Base-by-base conservation (phyloP, 495 filamentous ascomycete genomes). In the Aspergillus wentii region DNA sequence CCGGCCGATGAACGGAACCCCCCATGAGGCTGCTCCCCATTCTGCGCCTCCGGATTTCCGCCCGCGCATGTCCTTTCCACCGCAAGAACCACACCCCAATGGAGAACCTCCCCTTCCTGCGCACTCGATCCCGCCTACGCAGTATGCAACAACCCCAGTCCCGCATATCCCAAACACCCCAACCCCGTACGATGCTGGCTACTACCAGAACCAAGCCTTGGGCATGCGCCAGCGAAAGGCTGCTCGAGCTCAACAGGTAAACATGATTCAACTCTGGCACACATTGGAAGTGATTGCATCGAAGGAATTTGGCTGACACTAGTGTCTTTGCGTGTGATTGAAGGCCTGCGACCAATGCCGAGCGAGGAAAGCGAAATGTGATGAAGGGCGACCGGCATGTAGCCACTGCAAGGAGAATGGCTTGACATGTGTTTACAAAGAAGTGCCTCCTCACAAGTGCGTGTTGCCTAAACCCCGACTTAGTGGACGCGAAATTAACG, bases 301-400 rank as follows among this genome's bases (percentile, higher is more conserved):
- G n/a, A 22, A 13, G 33, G 4, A 18, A 3, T 11, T 15, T n/a
- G 3, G 17, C 41, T 52, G 17, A 52, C 35, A 21, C 2, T 19
- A 5, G 14, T 3, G n/a, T 40, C 16, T 29, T 6, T 11, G 11
- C 22, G 5, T n/a, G 10, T 29, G 26, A 29, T 13, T 25, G 14
- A 27, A 79, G 76, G 76, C 76, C 17, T 80, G 76, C 41, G 76
- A 80, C 44, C 72, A 74, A 52, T 80, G 76, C 49, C 73, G 76
- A 46, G 59, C 72, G 14, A 66, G 76, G 40, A 80, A 80, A 47
- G 75, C 76, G n/a, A 80, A 80, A 48, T 80, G 76, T 39, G 76
- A 80, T 30, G 76, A 80, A 51, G 74, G 75, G 19, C 67, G 76
- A 28, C 76, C 76, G 1, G 54, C 62, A 23, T 80, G 76, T 51